These are phyloP conservation scores for Yamadazyma jaroonii DNA, from an alignment of 1,139 yeast species.

Conservation along the genomic window DNA sequence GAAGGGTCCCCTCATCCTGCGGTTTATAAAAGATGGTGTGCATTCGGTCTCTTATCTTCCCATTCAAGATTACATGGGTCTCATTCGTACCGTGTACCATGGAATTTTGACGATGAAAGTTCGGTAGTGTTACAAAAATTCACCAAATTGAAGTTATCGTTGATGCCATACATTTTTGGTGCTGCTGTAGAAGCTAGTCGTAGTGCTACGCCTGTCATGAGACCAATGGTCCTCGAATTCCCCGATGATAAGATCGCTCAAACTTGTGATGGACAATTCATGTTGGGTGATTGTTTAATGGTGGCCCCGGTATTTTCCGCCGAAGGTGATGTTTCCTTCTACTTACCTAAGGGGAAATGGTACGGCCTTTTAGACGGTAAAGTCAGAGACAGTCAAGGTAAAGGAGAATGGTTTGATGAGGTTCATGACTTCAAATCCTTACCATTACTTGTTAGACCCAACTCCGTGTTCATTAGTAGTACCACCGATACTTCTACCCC, in stretches of 20 bases:
- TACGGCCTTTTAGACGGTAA: slow-evolving; percentile 29
- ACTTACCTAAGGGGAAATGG: slow-evolving; percentile 30
- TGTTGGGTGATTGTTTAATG: slow-evolving; percentile 27
- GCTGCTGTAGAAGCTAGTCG: slow-evolving; percentile 24
- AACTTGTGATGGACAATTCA: slow-evolving; percentile 26
- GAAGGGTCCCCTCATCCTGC: slow-evolving; percentile 34
- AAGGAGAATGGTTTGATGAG: slow-evolving; percentile 25
- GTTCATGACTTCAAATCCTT: slow-evolving; percentile 25
- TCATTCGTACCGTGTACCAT: slow-evolving; percentile 33
- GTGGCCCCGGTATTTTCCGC: slow-evolving; percentile 32
- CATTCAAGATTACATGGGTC: slow-evolving; percentile 37
- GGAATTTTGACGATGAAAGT: slow-evolving; percentile 35
- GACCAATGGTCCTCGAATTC: slow-evolving; percentile 27
- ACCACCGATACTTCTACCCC: slow-evolving; percentile 13
- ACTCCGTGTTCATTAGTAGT: slow-evolving; percentile 20
- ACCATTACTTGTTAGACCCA: slow-evolving; percentile 26
- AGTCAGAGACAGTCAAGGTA: slow-evolving; percentile 16
- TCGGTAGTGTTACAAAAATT: slow-evolving; percentile 25
- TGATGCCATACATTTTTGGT: slow-evolving; percentile 29
- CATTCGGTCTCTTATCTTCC: slow-evolving; percentile 31
- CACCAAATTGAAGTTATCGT: slow-evolving; percentile 26
- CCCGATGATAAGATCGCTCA: slow-evolving; percentile 21
- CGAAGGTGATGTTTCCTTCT: slow-evolving; percentile 26
- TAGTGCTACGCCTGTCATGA: slow-evolving; percentile 26
- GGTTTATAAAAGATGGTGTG: slow-evolving; percentile 36